Percentiles rank a stretch among this genome's conserved stretches.
Evolutionary conservation across 73 alveolate species (phyloP).

Genomic region (Stentor coeruleus): DNA sequence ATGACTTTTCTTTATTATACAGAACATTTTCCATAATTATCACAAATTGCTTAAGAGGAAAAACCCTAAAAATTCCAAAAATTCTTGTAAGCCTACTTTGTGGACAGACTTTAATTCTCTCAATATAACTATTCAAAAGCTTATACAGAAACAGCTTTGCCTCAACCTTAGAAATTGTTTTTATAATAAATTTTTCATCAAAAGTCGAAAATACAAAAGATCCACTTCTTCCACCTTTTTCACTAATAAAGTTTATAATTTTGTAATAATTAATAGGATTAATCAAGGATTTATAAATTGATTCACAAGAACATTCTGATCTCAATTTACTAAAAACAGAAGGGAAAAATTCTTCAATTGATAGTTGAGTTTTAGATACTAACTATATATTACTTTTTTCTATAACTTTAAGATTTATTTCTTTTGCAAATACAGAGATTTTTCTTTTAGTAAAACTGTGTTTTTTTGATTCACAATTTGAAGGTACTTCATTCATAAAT

Average conservation of each 20-base stretch:
- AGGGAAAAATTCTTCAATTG: not conserved
- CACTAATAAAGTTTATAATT: not conserved
- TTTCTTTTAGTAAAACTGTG: not conserved
- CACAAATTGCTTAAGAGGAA: not conserved
- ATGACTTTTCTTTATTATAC: not conserved
- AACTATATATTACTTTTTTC: not conserved
- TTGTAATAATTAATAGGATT: not conserved
- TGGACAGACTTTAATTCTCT: not conserved
- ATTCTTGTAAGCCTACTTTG: not conserved
- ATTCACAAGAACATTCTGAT: not conserved
- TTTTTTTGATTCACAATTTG: not conserved
- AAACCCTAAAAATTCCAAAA: not conserved
- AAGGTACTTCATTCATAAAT: not conserved
- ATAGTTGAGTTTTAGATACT: not conserved
- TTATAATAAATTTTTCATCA: not conserved
- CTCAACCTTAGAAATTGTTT: not conserved
- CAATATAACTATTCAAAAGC: not conserved
- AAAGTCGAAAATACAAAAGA: not conserved
- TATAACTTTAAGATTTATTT: no score
- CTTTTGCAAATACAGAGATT: not conserved
- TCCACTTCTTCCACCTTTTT: not conserved
- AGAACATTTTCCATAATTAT: not conserved
- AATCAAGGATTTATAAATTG: not conserved
- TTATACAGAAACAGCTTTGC: not conserved
- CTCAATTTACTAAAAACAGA: not conserved